These are phyloP conservation scores for Talaromyces pinophilus DNA, from an alignment of 2,329 filamentous ascomycete genomes.

Conservation along the genomic window DNA sequence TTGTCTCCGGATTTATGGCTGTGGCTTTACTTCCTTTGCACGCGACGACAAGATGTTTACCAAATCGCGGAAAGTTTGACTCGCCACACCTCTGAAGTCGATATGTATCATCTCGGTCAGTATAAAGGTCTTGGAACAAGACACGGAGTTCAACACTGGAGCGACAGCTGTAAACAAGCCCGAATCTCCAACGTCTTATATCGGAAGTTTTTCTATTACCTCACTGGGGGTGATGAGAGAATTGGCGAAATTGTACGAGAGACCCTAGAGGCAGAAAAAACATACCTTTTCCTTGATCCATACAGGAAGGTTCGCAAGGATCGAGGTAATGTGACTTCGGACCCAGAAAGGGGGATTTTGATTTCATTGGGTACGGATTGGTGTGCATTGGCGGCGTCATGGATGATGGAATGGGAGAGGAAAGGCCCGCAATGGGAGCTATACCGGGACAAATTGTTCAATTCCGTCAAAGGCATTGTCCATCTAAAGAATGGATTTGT, in stretches of 20 bases:
- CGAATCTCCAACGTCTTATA: slow-evolving; percentile 62
- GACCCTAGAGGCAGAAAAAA: slow-evolving; percentile 55
- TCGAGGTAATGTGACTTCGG: slow-evolving; percentile 46
- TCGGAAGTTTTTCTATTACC: slow-evolving; percentile 59
- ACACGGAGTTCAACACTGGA: slow-evolving; percentile 64
- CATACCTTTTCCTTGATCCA: slow-evolving; percentile 57
- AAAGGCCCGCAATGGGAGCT: slow-evolving; percentile 57
- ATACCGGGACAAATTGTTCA: slow-evolving; percentile 53
- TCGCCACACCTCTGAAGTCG: slow-evolving; percentile 62
- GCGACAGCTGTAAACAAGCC: slow-evolving; percentile 63
- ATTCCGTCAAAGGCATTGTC: slow-evolving; percentile 55
- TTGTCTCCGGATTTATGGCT: slow-evolving; percentile 64
- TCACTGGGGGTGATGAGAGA: slow-evolving; percentile 59
- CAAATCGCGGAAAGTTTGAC: slow-evolving; percentile 61
- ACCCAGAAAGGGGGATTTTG: slow-evolving; percentile 46
- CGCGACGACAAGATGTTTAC: slow-evolving; percentile 59
- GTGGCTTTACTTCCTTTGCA: slow-evolving; percentile 64
- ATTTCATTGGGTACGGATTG: slow-evolving; percentile 62
- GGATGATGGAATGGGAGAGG: slow-evolving; percentile 63
- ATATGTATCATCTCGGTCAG: slow-evolving; percentile 61
- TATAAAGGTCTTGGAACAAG: slow-evolving; percentile 63
- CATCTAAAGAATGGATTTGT: slow-evolving; percentile 61
- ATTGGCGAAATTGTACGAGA: slow-evolving; percentile 58
- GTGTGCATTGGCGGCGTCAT: slow-evolving; percentile 58
- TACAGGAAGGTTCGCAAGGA: slow-evolving; percentile 61